Percentiles rank a stretch among this genome's conserved stretches.
These are phyloP conservation scores for Staphylotrichum longicolle DNA, from an alignment of 495 filamentous ascomycete genomes.

Conservation along the genomic window DNA sequence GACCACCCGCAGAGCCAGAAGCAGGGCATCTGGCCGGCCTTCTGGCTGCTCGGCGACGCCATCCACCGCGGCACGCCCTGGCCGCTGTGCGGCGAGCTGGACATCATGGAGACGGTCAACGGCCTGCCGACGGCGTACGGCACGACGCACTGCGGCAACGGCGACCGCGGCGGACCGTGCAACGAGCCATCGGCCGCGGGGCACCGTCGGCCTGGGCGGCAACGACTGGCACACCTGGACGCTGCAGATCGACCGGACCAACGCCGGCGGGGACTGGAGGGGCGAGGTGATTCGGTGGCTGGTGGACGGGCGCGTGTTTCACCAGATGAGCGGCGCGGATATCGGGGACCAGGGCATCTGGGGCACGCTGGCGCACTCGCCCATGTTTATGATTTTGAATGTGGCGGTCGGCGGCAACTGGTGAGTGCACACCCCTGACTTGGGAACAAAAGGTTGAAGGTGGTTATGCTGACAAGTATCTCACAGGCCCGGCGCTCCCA, in stretches of 20 bases:
- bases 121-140: slow-evolving; percentile 44
- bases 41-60: slow-evolving; percentile 53
- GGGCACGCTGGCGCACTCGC: slow-evolving; percentile 46
- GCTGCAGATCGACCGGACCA: slow-evolving; percentile 45
- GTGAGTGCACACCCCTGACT: slow-evolving; percentile 29
- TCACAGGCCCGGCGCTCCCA: slow-evolving; percentile 33
- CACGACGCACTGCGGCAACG: slow-evolving; percentile 49
- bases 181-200: slow-evolving; percentile 43
- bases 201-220: slow-evolving; percentile 34
- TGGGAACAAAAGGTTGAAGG: not conserved
- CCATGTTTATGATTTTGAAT: slow-evolving; percentile 50
- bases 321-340: slow-evolving; percentile 39
- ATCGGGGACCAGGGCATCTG: slow-evolving; percentile 45
- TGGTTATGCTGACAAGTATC: slow-evolving; percentile 2
- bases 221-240: slow-evolving; percentile 48
- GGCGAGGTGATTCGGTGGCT: slow-evolving; percentile 48
- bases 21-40: slow-evolving; percentile 55
- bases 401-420: slow-evolving; percentile 52
- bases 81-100: slow-evolving; percentile 52
- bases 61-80: slow-evolving; percentile 50
- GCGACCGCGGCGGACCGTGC: slow-evolving; percentile 41
- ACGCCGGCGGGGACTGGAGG: slow-evolving; percentile 35
- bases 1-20: slow-evolving; percentile 30
- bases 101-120: slow-evolving; percentile 54
- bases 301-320: slow-evolving; percentile 43